These are phyloP conservation scores for Malus hybrid DNA, from an alignment of 331 rosid species.

Conservation along the genomic window DNA sequence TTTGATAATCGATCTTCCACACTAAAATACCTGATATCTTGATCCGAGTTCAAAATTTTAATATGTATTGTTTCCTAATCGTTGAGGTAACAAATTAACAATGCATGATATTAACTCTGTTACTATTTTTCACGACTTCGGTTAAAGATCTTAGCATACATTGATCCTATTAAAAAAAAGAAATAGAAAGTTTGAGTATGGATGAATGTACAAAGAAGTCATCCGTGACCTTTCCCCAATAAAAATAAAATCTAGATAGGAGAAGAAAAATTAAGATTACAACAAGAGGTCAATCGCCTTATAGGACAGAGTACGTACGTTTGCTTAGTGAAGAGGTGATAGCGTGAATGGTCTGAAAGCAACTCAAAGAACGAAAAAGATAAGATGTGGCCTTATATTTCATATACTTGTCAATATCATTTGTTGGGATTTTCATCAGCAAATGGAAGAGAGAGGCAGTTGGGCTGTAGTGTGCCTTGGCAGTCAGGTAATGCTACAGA, in stretches of 20 bases:
- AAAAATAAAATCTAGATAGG: neutral
- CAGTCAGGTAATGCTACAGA: neutral
- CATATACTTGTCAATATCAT: constrained; percentile 7
- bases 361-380: constrained; percentile 5
- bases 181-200: neutral
- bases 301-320: constrained; percentile 21
- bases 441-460: neutral
- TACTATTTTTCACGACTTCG: no score
- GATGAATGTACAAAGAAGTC: neutral
- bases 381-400: constrained; percentile 15
- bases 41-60: neutral
- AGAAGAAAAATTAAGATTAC: neutral
- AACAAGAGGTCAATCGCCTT: constrained; percentile 14
- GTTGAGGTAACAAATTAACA: no score
- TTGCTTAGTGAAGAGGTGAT: constrained; percentile 6
- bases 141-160: neutral
- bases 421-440: constrained; percentile 1
- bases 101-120: no score
- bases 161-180: neutral
- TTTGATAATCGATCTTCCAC: neutral
- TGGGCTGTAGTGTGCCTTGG: constrained; percentile 11
- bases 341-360: constrained; percentile 12
- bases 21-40: neutral
- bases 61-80: no score
- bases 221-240: constrained; percentile 4